Evolutionary conservation across 352 stramenopile genomes (phyloP), one percentile per base, ranked within the genome.

Genomic region (Phytophthora fragariae): DNA sequence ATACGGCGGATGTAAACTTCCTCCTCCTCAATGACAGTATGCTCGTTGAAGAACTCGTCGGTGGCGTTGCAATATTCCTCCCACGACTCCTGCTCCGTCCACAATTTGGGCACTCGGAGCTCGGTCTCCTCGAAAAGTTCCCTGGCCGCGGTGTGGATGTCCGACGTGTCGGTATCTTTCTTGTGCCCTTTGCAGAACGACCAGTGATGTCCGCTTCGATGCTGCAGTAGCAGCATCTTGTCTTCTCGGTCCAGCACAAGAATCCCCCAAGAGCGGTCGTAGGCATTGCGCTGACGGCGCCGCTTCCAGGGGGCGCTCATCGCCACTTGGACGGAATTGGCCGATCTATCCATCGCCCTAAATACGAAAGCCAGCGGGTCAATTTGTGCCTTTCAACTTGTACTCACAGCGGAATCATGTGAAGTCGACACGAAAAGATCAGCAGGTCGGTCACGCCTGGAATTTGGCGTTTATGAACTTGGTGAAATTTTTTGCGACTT

Each of bases 131-230:
- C 44, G 14, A 50, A 50, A 8, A 50, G 41, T 14, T 50, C 41
- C 12, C 41, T 50, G 17, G 41, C 41, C 17, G 41, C 41, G 9
- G 44, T 50, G 44, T 50, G 44, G 15, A 50, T 50, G 8, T 24
- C 44, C 44, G 44, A 50, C 6, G 15, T 50, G 17, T 50, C 44
- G 44, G 44, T 11, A 17, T 24, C 17, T 50, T 50, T 3, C 17
- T 50, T 50, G 44, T 50, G 44, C 17, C 44, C 44, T n/a, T 50
- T 50, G 44, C 44, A 50, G 17, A 50, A 50, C 15, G 44, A 50
- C 44, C 44, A 50, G 44, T 50, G 44, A n/a, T 12, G 1, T n/a
- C 44, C 44, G 19, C 11, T 50, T 8, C 44, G 44, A 50, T 50
- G 44, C 44, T 50, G 44, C 44, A 50, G 44, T 12, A 50, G 44